Percentiles rank a stretch among this genome's conserved stretches.
These are phyloP conservation scores for Calonectria honghensis DNA, from an alignment of 2,329 filamentous ascomycete genomes.

Conservation along the genomic window DNA sequence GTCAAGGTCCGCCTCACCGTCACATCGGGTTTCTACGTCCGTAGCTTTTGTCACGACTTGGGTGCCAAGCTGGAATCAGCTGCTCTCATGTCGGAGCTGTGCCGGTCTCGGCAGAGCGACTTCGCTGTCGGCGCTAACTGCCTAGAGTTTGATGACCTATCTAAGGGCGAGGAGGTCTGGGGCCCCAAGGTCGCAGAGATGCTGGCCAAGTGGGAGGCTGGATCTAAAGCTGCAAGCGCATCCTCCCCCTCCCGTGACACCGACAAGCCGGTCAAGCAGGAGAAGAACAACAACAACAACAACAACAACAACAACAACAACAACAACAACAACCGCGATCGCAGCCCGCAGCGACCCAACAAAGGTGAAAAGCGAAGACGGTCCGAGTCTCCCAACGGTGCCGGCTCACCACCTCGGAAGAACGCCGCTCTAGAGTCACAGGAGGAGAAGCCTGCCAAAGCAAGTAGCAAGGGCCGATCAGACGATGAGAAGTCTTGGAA, in stretches of 20 bases:
- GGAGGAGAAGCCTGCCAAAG: conserved; percentile 38
- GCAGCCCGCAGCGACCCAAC: conserved; percentile 28
- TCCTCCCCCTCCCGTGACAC: conserved; percentile 44
- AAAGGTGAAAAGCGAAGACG: conserved; percentile 57
- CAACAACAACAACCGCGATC: conserved; percentile 40
- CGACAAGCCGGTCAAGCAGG: conserved; percentile 51
- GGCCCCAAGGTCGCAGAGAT: conserved; percentile 79
- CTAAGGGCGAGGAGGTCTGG: conserved; percentile 87
- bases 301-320: conserved; percentile 40
- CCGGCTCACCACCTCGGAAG: conserved; percentile 56
- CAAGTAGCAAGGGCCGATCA: conserved; percentile 48
- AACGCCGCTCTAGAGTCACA: conserved; percentile 51
- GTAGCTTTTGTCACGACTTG: conserved; percentile 93
- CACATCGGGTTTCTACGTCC: conserved; percentile 96
- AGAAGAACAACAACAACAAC: conserved; percentile 42
- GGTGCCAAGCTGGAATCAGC: conserved; percentile 88
- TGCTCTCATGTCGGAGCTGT: conserved; percentile 89
- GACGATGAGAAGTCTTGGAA: conserved; percentile 67
- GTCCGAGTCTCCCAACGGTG: conserved; percentile 52
- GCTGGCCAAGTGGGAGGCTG: conserved; percentile 66
- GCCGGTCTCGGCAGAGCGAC: conserved; percentile 86
- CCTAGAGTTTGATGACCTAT: conserved; percentile 85
- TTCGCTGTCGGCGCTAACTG: conserved; percentile 85
- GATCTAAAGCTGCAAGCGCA: conserved; percentile 51
- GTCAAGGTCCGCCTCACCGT: conserved; percentile 92